These are phyloP conservation scores for Daldinia grandis DNA, from an alignment of 495 filamentous ascomycete species.

Conservation along the genomic window DNA sequence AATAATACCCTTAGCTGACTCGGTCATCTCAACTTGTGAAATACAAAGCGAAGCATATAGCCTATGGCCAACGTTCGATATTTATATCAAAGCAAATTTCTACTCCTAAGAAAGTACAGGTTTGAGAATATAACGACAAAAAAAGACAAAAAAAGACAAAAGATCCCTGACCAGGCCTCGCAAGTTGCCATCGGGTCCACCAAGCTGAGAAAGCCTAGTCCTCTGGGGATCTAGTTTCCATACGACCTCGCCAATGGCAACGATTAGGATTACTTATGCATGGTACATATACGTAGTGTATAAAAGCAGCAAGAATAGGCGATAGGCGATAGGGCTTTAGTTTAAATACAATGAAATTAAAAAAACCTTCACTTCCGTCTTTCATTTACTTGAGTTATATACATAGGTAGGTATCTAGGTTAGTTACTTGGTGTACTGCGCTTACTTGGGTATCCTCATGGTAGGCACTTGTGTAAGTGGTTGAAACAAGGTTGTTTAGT, in stretches of 20 bases:
- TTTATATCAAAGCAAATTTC: not conserved
- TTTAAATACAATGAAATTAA: not conserved
- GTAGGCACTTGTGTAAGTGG: not conserved
- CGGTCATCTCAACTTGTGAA: not conserved
- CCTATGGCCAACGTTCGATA: not conserved
- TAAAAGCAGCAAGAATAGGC: not conserved
- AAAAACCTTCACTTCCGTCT: not conserved
- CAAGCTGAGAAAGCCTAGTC: not conserved
- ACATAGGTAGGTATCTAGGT: too few relatives aligned
- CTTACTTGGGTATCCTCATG: not conserved
- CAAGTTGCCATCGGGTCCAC: not conserved
- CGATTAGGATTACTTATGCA: not conserved
- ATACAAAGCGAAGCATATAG: not conserved
- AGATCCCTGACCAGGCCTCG: not conserved
- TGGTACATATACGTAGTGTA: not conserved
- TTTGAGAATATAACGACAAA: not conserved
- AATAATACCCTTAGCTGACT: not conserved
- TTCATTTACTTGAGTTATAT: not conserved
- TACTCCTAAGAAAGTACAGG: not conserved
- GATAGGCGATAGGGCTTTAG: constrained; percentile 1
- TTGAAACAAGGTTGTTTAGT: not conserved
- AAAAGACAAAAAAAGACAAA: not conserved
- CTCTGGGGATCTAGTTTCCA: not conserved
- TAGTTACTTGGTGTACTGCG: too few relatives aligned
- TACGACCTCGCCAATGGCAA: not conserved